Evolutionary conservation across 495 filamentous ascomycete species (phyloP), one percentile per base, ranked within the genome.

Genomic region (Talaromyces stipitatus): DNA sequence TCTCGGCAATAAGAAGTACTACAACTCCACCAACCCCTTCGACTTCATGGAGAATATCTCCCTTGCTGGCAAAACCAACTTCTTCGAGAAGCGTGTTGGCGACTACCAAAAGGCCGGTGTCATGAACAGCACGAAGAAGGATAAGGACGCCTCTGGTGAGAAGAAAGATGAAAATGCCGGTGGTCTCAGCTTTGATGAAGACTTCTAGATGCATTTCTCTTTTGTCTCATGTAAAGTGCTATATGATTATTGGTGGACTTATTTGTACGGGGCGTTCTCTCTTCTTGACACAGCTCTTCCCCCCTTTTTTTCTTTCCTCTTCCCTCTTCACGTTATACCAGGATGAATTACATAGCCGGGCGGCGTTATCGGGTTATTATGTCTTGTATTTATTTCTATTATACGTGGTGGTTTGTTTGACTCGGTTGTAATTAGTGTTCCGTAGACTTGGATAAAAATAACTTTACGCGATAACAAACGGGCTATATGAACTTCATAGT

Each of bases 11-110:
- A 80, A 86, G 61, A 97, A 97, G 81, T 81, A 88, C 69, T 98
- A 95, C 84, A 85, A 92, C 65, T 78, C 85, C 26, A 81, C 88
- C 69, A 98, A 98, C 77, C 94, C 94, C 62, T 98, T 98, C 74
- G 94, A 98, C 82, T 98, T 98, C 77, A 98, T 98, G 94, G 94
- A 98, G 83, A 92, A 91, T 66, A 98, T 98, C 77, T 97, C 94
- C 9, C 81, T 98, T 28, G 89, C 91, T 26, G 94, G 94, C 74
- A 98, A 98, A 87, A 98, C 94, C 72, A 98, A 98, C 82, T 98
- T 98, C 88, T 98, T 98, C 73, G 94, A 98, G 85, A 98, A 98
- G 88, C 88, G 94, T 59, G 94, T 98, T 38, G 95, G 88, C 73
- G 94, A 98, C 69, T 98, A 98, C 83, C 94, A 98, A 76, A 98